A percentile compares a stretch with the other conserved stretches of the same genome.
Evolutionary conservation across 768 basidiomycete genomes (phyloP).

Genomic region (Leucocoprinus leucothites): DNA sequence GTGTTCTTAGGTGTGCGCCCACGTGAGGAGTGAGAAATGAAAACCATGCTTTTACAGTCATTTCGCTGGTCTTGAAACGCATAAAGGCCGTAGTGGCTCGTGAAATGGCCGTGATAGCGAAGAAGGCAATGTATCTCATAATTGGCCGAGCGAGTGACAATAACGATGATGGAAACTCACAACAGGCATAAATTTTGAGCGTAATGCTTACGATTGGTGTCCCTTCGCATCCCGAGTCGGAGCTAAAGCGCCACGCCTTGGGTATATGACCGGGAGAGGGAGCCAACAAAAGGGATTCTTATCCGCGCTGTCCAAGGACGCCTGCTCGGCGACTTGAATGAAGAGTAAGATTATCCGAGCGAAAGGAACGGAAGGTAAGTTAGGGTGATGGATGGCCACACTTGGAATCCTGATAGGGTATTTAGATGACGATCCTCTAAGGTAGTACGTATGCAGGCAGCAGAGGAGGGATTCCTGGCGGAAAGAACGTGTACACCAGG

Average conservation of each 20-base stretch:
- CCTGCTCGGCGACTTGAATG: slow-evolving; percentile 17
- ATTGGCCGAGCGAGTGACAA: slow-evolving; percentile 5
- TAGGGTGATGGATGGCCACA: slow-evolving; percentile 9
- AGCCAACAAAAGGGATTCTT: slow-evolving; percentile 2
- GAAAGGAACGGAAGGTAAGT: slow-evolving; percentile 6
- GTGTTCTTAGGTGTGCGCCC: background rate
- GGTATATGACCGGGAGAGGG: slow-evolving; percentile 1
- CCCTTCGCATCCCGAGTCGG: slow-evolving; percentile 14
- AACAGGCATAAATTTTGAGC: slow-evolving; percentile 10
- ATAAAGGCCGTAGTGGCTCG: background rate
- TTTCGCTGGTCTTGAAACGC: slow-evolving; percentile 6
- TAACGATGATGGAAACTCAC: background rate
- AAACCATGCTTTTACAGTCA: background rate
- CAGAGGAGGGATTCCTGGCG: background rate
- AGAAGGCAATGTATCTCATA: background rate
- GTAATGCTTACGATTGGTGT: slow-evolving; percentile 1
- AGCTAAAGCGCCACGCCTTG: slow-evolving; percentile 17
- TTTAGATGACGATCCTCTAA: slow-evolving; percentile 9
- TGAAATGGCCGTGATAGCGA: background rate
- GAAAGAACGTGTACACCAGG: slow-evolving; percentile 1
- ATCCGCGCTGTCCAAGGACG: slow-evolving; percentile 20
- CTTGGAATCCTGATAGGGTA: slow-evolving; percentile 9
- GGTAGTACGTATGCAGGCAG: slow-evolving; percentile 4
- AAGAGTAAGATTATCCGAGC: slow-evolving; percentile 7
- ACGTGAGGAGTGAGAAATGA: background rate